A percentile compares a stretch with the other conserved stretches of the same genome.
phyloP scores from a whole-genome alignment of 1,284 basidiomycete species.

The Rhodofomes roseus region DNA sequence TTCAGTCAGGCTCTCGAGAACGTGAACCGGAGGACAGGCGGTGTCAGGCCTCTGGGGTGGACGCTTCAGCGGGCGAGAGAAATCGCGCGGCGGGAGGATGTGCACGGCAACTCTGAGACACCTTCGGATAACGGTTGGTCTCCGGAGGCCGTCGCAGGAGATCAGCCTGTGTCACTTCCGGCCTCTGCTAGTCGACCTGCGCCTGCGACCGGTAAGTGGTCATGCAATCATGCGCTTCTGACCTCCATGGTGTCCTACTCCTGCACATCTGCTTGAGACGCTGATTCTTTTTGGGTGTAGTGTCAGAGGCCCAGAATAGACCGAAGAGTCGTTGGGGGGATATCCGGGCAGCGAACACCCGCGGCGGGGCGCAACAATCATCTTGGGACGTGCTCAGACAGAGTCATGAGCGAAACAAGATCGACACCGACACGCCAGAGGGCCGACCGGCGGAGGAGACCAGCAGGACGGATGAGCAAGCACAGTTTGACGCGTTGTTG shows the following conservation, averaged over 20 bases:
- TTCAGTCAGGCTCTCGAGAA: slow-evolving; percentile 39
- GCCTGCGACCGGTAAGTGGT: not conserved
- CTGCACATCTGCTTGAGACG: not conserved
- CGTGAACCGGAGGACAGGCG: slow-evolving; percentile 29
- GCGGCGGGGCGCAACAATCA: slow-evolving; percentile 39
- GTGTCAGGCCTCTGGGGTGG: slow-evolving; percentile 8
- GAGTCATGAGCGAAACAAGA: slow-evolving; percentile 43
- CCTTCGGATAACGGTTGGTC: slow-evolving; percentile 4
- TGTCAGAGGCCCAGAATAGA: not conserved
- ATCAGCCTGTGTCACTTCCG: not conserved
- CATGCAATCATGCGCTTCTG: too few species aligned
- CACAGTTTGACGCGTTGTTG: slow-evolving; percentile 53
- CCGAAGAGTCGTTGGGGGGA: slow-evolving; percentile 53
- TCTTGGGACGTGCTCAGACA: slow-evolving; percentile 68
- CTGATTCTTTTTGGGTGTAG: not conserved
- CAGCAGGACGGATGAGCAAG: slow-evolving; percentile 45
- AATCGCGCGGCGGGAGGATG: slow-evolving; percentile 1
- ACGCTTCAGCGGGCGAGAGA: slow-evolving; percentile 9
- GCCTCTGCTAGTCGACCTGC: not conserved
- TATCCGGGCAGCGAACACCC: slow-evolving; percentile 53
- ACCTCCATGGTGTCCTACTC: not conserved
- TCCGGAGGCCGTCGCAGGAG: not conserved
- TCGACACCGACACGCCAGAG: slow-evolving; percentile 7
- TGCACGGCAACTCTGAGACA: slow-evolving; percentile 4
- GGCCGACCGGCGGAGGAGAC: slow-evolving; percentile 21